phyloP scores from a whole-genome alignment of 495 filamentous ascomycete genomes.

The Lentithecium fluviatile region DNA sequence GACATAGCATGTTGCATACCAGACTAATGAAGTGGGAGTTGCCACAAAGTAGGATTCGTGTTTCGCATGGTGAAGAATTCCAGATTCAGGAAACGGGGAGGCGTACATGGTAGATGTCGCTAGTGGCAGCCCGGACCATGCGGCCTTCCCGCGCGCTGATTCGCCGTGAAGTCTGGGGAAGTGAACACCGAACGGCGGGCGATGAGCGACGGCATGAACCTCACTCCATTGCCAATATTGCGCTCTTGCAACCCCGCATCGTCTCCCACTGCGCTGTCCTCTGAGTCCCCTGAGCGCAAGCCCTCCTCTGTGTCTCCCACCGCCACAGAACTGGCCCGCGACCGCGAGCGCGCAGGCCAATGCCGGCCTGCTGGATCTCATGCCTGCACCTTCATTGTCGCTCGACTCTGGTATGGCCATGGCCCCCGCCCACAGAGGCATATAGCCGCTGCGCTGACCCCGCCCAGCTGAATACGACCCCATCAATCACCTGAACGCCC shows the following conservation, averaged over 20 bases:
- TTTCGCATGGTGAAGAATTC: background rate
- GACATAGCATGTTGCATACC: background rate
- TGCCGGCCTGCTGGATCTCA: constrained; percentile 32
- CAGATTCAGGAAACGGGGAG: background rate
- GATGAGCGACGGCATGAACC: constrained; percentile 11
- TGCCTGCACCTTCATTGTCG: constrained; percentile 36
- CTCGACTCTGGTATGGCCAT: constrained; percentile 47
- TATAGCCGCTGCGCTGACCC: constrained; percentile 1
- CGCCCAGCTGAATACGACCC: constrained; percentile 88
- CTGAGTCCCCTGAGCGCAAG: background rate
- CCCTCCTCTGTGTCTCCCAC: background rate
- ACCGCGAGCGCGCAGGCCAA: constrained; percentile 29
- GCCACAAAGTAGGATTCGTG: background rate
- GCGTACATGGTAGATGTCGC: background rate
- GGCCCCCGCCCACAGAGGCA: background rate
- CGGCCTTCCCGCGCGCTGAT: background rate
- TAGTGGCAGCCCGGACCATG: background rate
- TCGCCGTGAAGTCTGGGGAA: background rate
- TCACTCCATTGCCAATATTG: constrained; percentile 13
- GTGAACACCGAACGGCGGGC: background rate
- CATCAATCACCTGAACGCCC: constrained; percentile 85
- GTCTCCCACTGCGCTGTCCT: background rate
- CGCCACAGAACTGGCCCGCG: constrained; percentile 13
- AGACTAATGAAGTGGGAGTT: background rate
- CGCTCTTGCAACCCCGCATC: background rate